Percentiles rank a stretch among this genome's conserved stretches.
Conservation (phyloP, 306 rosid genomes). For the Cotoneaster glaucophyllus region DNA sequence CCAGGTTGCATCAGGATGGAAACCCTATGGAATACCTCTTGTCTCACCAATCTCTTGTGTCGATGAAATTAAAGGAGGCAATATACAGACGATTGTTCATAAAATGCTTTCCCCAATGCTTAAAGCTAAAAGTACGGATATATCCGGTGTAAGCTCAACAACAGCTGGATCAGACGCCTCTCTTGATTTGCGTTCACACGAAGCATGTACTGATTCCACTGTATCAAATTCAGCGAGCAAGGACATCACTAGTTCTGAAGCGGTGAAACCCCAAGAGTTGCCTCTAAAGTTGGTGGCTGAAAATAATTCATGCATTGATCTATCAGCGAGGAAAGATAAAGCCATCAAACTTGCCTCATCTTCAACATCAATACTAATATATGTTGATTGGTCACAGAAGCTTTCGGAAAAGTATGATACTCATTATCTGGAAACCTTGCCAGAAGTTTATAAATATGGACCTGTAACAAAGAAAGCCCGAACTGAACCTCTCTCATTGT, state of each 20-base stretch:
- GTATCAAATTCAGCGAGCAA: slow-evolving; percentile 39
- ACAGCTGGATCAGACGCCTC: slow-evolving; percentile 33
- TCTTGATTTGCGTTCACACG: slow-evolving; percentile 23
- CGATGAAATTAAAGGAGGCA: slow-evolving; percentile 55
- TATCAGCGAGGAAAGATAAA: slow-evolving; percentile 72
- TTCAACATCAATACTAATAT: slow-evolving; percentile 46
- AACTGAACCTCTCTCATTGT: slow-evolving; percentile 85
- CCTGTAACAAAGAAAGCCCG: slow-evolving; percentile 90
- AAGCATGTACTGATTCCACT: slow-evolving; percentile 27
- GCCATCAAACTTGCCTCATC: slow-evolving; percentile 47
- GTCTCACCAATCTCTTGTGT: slow-evolving; percentile 62
- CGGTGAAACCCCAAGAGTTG: slow-evolving; percentile 32
- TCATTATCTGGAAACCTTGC: slow-evolving; percentile 60
- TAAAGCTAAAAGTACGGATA: slow-evolving; percentile 44
- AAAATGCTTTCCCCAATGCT: slow-evolving; percentile 65
- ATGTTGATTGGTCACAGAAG: slow-evolving; percentile 79
- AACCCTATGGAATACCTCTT: slow-evolving; percentile 77
- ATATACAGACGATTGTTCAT: slow-evolving; percentile 56
- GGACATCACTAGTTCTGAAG: slow-evolving; percentile 41
- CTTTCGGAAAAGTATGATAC: slow-evolving; percentile 69
- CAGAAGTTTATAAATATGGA: slow-evolving; percentile 81
- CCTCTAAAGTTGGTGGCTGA: slow-evolving; percentile 78
- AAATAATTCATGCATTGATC: slow-evolving; percentile 65
- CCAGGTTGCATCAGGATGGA: slow-evolving; percentile 68
- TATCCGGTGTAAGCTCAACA: slow-evolving; percentile 39